A percentile compares a stretch with the other conserved stretches of the same genome.
phyloP scores from a whole-genome alignment of 495 filamentous ascomycete species.

The Tricharina praecox region DNA sequence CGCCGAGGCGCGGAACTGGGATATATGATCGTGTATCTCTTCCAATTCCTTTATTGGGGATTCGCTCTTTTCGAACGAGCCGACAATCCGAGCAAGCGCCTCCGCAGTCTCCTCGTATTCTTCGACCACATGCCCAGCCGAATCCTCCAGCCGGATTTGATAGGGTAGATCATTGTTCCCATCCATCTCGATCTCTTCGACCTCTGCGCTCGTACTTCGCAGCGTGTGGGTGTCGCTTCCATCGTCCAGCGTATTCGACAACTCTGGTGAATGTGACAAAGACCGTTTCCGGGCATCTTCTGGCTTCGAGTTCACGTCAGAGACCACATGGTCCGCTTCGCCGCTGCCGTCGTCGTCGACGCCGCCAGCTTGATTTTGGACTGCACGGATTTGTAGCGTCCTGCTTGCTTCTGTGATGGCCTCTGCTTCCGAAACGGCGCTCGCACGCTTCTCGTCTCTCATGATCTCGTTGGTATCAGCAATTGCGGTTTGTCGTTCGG shows the following conservation, averaged over 20 bases:
- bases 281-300: background rate
- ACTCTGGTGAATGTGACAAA: background rate
- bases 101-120: background rate
- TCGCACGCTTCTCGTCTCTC: no score
- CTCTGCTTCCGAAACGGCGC: no score
- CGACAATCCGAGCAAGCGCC: background rate
- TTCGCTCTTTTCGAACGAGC: background rate
- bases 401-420: background rate
- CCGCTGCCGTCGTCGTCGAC: background rate
- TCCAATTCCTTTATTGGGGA: conserved; percentile 14
- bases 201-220: conserved; percentile 21
- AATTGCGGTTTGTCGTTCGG: background rate
- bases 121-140: background rate
- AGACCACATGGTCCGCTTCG: background rate
- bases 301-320: background rate
- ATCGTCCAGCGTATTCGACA: background rate
- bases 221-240: conserved; percentile 4
- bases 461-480: no score
- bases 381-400: background rate
- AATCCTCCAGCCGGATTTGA: background rate
- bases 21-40: conserved; percentile 2
- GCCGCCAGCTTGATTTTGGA: background rate
- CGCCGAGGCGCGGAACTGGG: background rate
- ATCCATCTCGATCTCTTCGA: conserved; percentile 27
- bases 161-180: background rate